These are phyloP conservation scores for Salvia rosmarinus DNA, from an alignment of 257 asterid genomes.

Conservation along the genomic window DNA sequence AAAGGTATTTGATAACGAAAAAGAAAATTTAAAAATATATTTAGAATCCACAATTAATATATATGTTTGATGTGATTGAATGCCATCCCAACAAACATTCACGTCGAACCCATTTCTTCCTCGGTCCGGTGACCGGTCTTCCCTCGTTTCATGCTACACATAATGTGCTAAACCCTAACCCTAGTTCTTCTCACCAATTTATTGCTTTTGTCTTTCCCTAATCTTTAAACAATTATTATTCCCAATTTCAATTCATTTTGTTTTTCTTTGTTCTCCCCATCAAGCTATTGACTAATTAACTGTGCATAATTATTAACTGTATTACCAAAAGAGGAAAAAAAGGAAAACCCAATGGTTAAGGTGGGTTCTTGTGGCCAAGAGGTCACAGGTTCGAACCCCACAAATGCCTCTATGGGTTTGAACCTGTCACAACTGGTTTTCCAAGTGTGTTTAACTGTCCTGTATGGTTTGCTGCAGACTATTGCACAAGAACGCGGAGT, in stretches of 20 bases:
- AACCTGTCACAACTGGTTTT: too few relatives aligned
- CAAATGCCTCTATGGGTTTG: too few relatives aligned
- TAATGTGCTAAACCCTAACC: slow-evolving; percentile 57
- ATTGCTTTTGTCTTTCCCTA: slow-evolving; percentile 61
- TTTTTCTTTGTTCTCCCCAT: slow-evolving; percentile 24
- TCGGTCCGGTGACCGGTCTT: slow-evolving; percentile 60
- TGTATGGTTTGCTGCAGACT: too few relatives aligned
- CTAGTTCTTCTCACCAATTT: slow-evolving; percentile 61
- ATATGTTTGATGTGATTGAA: slow-evolving; percentile 64
- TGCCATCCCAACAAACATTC: slow-evolving; percentile 92
- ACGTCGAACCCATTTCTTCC: slow-evolving; percentile 71
- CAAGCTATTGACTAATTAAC: slow-evolving; percentile 38
- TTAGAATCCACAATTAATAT: too few relatives aligned
- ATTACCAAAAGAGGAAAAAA: neutral
- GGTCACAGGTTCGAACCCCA: too few relatives aligned
- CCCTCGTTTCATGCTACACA: slow-evolving; percentile 44
- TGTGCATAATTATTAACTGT: neutral
- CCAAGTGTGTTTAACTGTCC: too few relatives aligned
- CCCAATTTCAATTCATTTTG: slow-evolving; percentile 16
- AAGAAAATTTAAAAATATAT: too few relatives aligned
- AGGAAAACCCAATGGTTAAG: too few relatives aligned
- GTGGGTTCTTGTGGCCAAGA: too few relatives aligned
- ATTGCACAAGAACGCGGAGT: too few relatives aligned
- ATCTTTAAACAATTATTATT: slow-evolving; percentile 32
- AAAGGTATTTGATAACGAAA: neutral